Evolutionary conservation across 1,284 basidiomycete genomes (phyloP).

Genomic region (Tylopilus sp.): DNA sequence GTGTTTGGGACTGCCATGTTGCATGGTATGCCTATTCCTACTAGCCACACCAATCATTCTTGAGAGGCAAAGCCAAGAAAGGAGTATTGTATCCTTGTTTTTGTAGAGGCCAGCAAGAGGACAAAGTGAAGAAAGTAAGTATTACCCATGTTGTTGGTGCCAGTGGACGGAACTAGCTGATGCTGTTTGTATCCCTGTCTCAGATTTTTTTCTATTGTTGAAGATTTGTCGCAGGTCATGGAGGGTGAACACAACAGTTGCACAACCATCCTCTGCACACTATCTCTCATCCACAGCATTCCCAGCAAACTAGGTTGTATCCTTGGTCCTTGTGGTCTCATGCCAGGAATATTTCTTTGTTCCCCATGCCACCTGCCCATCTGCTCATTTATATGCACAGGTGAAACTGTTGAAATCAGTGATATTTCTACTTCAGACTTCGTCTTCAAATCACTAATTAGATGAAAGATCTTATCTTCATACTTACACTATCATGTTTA

Average conservation of each 20-base stretch:
- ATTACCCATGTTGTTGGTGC: slow-evolving; percentile 89
- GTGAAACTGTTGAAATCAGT: no score
- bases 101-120: slow-evolving; percentile 85
- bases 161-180: slow-evolving; percentile 87
- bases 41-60: slow-evolving; percentile 79
- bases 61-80: slow-evolving; percentile 79
- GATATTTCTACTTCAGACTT: no score
- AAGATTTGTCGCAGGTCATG: slow-evolving; percentile 62
- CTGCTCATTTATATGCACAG: no score
- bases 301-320: slow-evolving; percentile 88
- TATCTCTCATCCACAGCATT: slow-evolving; percentile 83
- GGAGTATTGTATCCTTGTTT: slow-evolving; percentile 86
- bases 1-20: slow-evolving; percentile 83
- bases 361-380: no score
- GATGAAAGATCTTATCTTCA: no score
- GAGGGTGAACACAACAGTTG: slow-evolving; percentile 72
- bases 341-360: no score
- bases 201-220: slow-evolving; percentile 13
- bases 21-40: slow-evolving; percentile 81
- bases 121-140: slow-evolving; percentile 86
- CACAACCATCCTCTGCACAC: slow-evolving; percentile 87
- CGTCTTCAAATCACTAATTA: no score
- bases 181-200: slow-evolving; percentile 61
- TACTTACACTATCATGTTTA: no score
- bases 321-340: slow-evolving; percentile 93